Base-by-base conservation (phyloP, 2,329 filamentous ascomycete genomes). In the Rutstroemia sp. region DNA sequence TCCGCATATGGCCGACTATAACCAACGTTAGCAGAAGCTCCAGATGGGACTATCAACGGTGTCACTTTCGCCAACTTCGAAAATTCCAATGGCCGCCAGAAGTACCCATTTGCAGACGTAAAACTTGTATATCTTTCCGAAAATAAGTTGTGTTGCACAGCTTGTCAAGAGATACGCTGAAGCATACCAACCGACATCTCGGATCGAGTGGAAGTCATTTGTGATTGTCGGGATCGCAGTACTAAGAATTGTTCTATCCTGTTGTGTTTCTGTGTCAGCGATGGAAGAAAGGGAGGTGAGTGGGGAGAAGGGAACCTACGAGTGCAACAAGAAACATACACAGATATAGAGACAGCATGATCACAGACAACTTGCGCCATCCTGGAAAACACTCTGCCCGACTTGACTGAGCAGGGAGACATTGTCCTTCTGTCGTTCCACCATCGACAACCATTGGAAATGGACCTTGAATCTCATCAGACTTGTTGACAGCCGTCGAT, bases 121-220 rank as follows among this genome's bases (percentile, higher is more conserved):
- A 44, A 69, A 66, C 9, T 66, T 69, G 49, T 69, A 70, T 8
- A 70, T 63, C 8, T 66, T 62, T 5, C 68, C 69, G 37, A 63
- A 70, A 18, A 65, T 56, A 18, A 65, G 59, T 54, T 66, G 66
- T 30, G 65, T 63, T 7, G 63, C 59, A 39, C 60, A 65, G 30
- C 66, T 61, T 44, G 71, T 72, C 49, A 74, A 64, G 48, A 73
- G 58, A 57, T 73, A 73, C 9, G 71, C 65, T 56, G 67, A 70
- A 2, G 71, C 73, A 56, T 77, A 77, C 75, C 75, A 77, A 39
- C 73, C 74, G 6, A 77, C 70, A 59, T 77, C 74, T 16, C 69
- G 65, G 3, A 76, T 66, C 19, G 72, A 69, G 47, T 73, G 66
- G 62, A 73, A 71, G 6, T 71, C 63, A 57, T 71, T 66, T 1